phyloP scores from a whole-genome alignment of 768 basidiomycete genomes.

The Chalciporus chontae region DNA sequence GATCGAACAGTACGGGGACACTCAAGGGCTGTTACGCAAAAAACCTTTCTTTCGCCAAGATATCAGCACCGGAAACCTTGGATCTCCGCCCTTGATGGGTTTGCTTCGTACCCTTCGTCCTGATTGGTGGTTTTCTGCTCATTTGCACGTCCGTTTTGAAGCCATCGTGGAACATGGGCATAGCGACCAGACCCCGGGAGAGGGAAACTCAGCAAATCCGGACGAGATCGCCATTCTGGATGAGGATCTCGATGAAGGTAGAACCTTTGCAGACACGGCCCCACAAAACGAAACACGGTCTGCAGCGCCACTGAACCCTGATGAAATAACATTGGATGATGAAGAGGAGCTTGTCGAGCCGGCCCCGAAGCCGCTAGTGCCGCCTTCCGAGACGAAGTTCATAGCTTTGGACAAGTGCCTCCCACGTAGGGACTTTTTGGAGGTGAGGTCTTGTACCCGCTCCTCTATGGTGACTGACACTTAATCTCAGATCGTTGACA shows the following conservation, averaged over 20 bases:
- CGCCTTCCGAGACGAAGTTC: conserved; percentile 59
- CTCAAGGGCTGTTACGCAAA: conserved; percentile 56
- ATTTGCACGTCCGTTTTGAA: conserved; percentile 85
- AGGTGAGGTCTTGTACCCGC: conserved; percentile 43
- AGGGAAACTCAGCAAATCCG: conserved; percentile 23
- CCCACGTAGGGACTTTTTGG: conserved; percentile 70
- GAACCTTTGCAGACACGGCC: conserved; percentile 1
- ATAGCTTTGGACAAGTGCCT: conserved; percentile 91
- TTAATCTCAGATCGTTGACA: conserved; percentile 62
- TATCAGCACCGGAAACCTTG: conserved; percentile 62
- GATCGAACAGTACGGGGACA: conserved; percentile 81
- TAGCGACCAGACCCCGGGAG: neutral
- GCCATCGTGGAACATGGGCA: conserved; percentile 54
- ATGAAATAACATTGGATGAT: conserved; percentile 49
- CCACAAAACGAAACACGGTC: conserved; percentile 33
- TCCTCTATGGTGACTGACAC: neutral
- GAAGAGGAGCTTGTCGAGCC: conserved; percentile 44
- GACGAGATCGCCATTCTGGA: conserved; percentile 42
- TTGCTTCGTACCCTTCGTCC: conserved; percentile 72
- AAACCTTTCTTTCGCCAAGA: conserved; percentile 80
- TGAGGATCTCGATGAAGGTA: conserved; percentile 24
- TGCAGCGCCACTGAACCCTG: conserved; percentile 39
- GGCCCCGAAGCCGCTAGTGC: conserved; percentile 25
- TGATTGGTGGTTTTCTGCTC: conserved; percentile 89
- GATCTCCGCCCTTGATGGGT: conserved; percentile 83